These are phyloP conservation scores for Cyberlindnera nakhonratchasimensis DNA, from an alignment of 805 yeast species.

Conservation along the genomic window DNA sequence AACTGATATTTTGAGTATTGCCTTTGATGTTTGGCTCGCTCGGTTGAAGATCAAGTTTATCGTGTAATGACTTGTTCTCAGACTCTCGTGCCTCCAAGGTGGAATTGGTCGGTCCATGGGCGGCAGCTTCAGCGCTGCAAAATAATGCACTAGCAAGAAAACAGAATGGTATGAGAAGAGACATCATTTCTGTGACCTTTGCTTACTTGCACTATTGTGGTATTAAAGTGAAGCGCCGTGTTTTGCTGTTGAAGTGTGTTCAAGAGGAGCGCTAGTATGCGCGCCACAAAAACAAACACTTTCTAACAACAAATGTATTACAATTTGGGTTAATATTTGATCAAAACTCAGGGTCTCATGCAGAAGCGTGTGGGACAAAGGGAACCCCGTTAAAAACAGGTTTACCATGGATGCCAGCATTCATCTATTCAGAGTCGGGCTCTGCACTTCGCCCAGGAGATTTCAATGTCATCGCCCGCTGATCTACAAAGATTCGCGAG, in stretches of 20 bases:
- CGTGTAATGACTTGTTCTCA: conserved; percentile 23
- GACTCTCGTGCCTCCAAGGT: conserved; percentile 14
- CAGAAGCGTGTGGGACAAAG: too few relatives aligned
- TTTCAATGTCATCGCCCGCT: too few relatives aligned
- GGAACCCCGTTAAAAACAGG: too few relatives aligned
- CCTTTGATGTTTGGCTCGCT: conserved; percentile 10
- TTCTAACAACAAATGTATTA: too few relatives aligned
- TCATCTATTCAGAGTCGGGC: too few relatives aligned
- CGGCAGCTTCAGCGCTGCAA: conserved; percentile 7
- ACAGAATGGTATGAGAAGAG: not conserved
- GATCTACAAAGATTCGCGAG: not conserved
- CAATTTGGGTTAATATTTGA: too few relatives aligned
- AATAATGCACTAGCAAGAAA: not conserved
- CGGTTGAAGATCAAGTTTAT: conserved; percentile 20
- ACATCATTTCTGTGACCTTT: not conserved
- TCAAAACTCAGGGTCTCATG: too few relatives aligned
- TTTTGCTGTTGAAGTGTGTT: not conserved
- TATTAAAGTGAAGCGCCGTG: not conserved
- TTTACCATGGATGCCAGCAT: too few relatives aligned
- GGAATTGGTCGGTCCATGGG: not conserved
- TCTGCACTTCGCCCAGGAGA: too few relatives aligned
- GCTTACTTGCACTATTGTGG: not conserved
- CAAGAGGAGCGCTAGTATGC: not conserved
- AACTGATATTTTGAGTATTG: conserved; percentile 21
- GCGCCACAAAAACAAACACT: conserved; percentile 1